Evolutionary conservation across 2,329 filamentous ascomycete genomes (phyloP), one percentile per base, ranked within the genome.

Genomic region (Talaromyces sp.): DNA sequence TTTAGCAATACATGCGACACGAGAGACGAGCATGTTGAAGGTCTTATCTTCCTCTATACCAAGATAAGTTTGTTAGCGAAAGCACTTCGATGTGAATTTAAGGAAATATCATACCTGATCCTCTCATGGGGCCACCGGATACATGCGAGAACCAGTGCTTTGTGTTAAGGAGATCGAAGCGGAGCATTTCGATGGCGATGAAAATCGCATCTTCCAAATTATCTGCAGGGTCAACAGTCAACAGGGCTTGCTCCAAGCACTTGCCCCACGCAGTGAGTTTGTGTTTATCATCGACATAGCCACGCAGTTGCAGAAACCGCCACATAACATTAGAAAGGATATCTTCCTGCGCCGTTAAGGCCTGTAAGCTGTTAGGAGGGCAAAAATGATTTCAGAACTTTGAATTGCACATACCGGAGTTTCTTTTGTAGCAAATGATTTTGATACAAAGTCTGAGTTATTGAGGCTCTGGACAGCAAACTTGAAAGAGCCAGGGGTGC

Each of bases 301-400:
- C 91, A 54, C 92, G 86, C 44, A 97, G 80, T 67, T 96, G 90
- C 19, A 99, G 80, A 73, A 97, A 94, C 50, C 91, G 85, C 88
- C 91, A 97, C 53, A 93, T 82, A 6, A 87, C 84, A 64, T 96
- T 90, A 16, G 91, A 77, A 20, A 82, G 76, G 49, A 93, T 82
- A 65, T 94, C 89, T 14, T 88, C 81, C 57, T 87, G 83, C n/a
- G 87, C 83, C 54, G 81, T 84, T 8, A 82, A 69, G 13, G 69
- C 66, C 74, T 82, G 16, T 9, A 16, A n/a, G 49, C 51, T 14
- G 27, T 52, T 37, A 49, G 57, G 22, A 10, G 22, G 20, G 7
- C 17, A 9, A n/a, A 33, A 3, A n/a, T 1, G 3, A 9, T 14
- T 2, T 17, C 14, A 16, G n/a, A 3, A 20, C n/a, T 35, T 30